Evolutionary conservation across 495 filamentous ascomycete genomes (phyloP).

Genomic region (Parathielavia hyrcaniae): DNA sequence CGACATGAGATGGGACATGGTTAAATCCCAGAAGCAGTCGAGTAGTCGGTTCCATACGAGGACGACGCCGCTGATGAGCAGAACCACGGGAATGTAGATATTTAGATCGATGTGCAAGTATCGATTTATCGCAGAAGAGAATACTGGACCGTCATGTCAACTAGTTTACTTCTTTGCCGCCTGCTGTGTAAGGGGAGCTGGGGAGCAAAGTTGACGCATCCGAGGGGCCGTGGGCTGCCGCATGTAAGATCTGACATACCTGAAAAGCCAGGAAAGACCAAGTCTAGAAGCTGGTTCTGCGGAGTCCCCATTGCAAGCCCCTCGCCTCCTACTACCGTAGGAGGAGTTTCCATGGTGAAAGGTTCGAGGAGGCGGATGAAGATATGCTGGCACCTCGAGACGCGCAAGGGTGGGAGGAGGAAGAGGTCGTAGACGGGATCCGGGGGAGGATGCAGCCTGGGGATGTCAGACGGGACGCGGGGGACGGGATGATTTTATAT

Average conservation of each 20-base stretch:
- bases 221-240: too few species aligned
- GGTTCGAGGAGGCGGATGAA: background rate
- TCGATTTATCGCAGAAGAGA: conserved; percentile 53
- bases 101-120: conserved; percentile 65
- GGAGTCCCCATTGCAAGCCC: conserved; percentile 6
- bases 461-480: too few species aligned
- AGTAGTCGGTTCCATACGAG: conserved; percentile 48
- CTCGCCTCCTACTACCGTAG: background rate
- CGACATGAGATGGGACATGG: conserved; percentile 48
- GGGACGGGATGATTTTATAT: background rate
- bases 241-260: background rate
- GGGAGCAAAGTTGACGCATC: too few species aligned
- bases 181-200: background rate
- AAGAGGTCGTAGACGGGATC: background rate
- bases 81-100: conserved; percentile 58
- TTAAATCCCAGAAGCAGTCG: conserved; percentile 38
- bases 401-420: background rate
- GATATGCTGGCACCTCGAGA: background rate
- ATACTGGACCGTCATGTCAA: conserved; percentile 25
- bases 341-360: conserved; percentile 4
- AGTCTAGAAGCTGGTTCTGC: conserved; percentile 54
- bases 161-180: background rate
- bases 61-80: conserved; percentile 46
- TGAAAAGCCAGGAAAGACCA: conserved; percentile 68
- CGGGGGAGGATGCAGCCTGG: conserved; percentile 6